A percentile compares a stretch with the other conserved stretches of the same genome.
Conservation (phyloP, 768 basidiomycete species). For the Rhodotorula babjevae region DNA sequence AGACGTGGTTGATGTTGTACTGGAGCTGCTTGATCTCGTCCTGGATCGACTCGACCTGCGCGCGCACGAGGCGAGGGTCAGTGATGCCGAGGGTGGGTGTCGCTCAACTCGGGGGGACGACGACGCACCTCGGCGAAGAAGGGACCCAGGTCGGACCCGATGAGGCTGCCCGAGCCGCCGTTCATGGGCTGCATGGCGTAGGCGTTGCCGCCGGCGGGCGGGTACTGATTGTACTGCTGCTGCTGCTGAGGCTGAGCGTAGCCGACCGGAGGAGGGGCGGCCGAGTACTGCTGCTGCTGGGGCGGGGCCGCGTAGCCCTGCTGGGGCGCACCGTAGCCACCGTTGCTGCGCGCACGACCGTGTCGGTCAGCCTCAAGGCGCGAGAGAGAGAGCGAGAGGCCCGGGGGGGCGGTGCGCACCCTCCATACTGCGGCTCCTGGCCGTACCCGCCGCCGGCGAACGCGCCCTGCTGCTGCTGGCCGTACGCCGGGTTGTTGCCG, state of each 20-base stretch:
- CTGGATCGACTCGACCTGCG: constrained; percentile 39
- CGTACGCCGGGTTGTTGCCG: constrained; percentile 1
- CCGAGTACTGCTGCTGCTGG: neutral
- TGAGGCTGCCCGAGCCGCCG: constrained; percentile 17
- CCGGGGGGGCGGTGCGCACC: no score
- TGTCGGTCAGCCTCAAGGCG: neutral
- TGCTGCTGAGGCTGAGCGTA: neutral
- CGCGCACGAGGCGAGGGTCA: no score
- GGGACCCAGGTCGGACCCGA: constrained; percentile 21
- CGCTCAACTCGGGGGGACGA: neutral
- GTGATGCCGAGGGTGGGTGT: neutral
- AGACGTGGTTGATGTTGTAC: constrained; percentile 41
- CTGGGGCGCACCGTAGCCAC: constrained; percentile 18
- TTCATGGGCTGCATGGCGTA: constrained; percentile 36
- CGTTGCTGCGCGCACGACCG: neutral
- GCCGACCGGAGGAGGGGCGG: neutral
- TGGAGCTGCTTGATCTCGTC: constrained; percentile 38
- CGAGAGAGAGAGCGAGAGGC: no score
- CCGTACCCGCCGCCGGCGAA: constrained; percentile 19
- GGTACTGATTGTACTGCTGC: neutral
- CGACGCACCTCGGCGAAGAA: constrained; percentile 39
- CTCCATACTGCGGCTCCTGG: neutral
- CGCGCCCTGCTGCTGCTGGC: neutral
- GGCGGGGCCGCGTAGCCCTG: constrained; percentile 2
- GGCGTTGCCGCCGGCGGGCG: neutral